Base-by-base conservation (phyloP, 192 early-diverging fungal species). In the Blastocladiella britannica region DNA sequence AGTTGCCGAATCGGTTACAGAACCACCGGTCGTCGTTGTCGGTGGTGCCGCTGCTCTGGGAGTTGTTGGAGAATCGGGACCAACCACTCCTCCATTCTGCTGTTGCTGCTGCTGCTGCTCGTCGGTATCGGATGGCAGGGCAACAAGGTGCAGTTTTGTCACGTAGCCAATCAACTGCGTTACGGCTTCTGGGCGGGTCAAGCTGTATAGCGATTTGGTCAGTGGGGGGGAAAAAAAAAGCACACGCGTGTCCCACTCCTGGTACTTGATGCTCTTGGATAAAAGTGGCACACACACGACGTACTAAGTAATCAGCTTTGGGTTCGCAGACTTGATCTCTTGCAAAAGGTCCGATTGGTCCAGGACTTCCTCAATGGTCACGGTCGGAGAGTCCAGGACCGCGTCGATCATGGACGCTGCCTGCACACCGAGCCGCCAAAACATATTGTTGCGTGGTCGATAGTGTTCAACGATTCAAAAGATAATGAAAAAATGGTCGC, bases 381-480 rank as follows among this genome's bases (percentile, higher is more conserved):
- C 65, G 63, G 87, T 87, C 56, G 87, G 87, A 60, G 87, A 87
- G 47, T 94, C 91, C 29, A 98, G 79, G 63, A 95, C 72, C 61
- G 80, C 82, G 74, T 91, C 89, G 55, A 98, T 84, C 58, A 84
- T 84, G 47, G 92, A 93, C 54, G 86, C 76, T 65, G 83, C 81
- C 66, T 89, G 84, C 63, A 89, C 85, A 12, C 93, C 92, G 63
- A 95, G 93, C 51, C 89, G 82, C 87, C 87, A 91, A 69, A 88
- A 87, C 88, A 91, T 91, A 4, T 69, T 20, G 37, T 37, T 5
- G 7, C 2, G 37, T 20, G 12, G 37, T 9, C 37, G 37, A 20
- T n/a, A n/a, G n/a, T n/a, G n/a, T n/a, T n/a, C n/a, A n/a, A n/a
- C n/a, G n/a, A n/a, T n/a, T n/a, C n/a, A n/a, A n/a, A n/a, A n/a